These are phyloP conservation scores for Cordyceps militaris DNA, from an alignment of 2,329 filamentous ascomycete genomes.

Conservation along the genomic window DNA sequence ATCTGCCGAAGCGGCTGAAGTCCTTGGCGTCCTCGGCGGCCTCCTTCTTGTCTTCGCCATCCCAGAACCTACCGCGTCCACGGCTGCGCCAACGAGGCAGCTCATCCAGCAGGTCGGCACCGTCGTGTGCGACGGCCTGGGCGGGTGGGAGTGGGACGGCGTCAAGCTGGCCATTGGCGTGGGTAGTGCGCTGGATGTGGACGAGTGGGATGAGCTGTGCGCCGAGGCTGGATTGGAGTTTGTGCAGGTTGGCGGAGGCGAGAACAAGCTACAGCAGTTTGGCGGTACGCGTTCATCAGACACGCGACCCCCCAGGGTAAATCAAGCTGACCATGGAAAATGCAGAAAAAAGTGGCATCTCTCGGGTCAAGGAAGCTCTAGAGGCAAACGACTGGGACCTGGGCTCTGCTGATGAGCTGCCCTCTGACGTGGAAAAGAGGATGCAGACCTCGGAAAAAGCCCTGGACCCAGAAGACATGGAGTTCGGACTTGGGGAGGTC, in stretches of 20 bases:
- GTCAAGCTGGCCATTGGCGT: conserved; percentile 54
- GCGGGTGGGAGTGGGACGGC: conserved; percentile 58
- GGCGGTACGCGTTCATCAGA: conserved; percentile 37
- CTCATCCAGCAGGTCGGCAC: conserved; percentile 47
- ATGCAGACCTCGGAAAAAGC: conserved; percentile 19
- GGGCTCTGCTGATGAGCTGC: conserved; percentile 16
- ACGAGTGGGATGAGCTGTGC: conserved; percentile 56
- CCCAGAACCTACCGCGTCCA: conserved; percentile 14
- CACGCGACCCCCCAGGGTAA: background rate
- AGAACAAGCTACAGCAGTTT: conserved; percentile 43
- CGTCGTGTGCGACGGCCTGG: conserved; percentile 50
- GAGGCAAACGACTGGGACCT: conserved; percentile 59
- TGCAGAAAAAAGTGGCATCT: conserved; percentile 51
- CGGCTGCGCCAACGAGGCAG: conserved; percentile 22
- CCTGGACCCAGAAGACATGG: conserved; percentile 40
- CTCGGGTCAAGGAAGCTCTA: conserved; percentile 53
- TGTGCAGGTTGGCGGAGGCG: conserved; percentile 42
- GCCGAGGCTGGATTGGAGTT: conserved; percentile 54
- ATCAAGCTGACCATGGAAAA: background rate
- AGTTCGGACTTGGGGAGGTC: conserved; percentile 44
- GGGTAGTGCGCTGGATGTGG: conserved; percentile 36
- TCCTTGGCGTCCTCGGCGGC: conserved; percentile 53
- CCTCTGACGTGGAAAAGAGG: conserved; percentile 26
- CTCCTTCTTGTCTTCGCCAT: conserved; percentile 40
- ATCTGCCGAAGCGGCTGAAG: conserved; percentile 53